phyloP scores from a whole-genome alignment of 2,329 filamentous ascomycete genomes.

The Purpureocillium lavendulum region DNA sequence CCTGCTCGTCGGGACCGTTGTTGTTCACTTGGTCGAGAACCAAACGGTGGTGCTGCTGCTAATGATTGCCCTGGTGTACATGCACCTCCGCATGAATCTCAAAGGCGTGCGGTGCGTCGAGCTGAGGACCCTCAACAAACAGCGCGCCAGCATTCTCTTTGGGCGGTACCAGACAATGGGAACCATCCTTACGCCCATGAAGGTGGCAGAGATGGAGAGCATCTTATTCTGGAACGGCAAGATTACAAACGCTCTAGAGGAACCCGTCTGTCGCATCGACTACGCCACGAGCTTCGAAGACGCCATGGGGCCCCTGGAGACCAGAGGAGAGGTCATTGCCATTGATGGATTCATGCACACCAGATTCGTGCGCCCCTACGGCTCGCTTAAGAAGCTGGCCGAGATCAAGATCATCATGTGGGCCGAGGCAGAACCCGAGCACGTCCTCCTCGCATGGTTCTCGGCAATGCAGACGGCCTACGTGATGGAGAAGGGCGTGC shows the following conservation, averaged over 20 bases:
- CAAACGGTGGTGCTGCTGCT: constrained; percentile 64
- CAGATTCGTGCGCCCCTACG: constrained; percentile 18
- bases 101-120: constrained; percentile 74
- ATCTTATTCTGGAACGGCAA: constrained; percentile 43
- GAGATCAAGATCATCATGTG: constrained; percentile 27
- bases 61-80: constrained; percentile 61
- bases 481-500: constrained; percentile 15
- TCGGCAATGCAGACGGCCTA: constrained; percentile 27
- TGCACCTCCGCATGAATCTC: constrained; percentile 82
- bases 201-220: constrained; percentile 57
- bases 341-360: constrained; percentile 20
- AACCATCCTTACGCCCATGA: constrained; percentile 50
- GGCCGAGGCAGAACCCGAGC: constrained; percentile 16
- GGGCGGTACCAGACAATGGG: constrained; percentile 43
- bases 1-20: constrained; percentile 73
- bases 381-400: constrained; percentile 5
- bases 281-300: constrained; percentile 33
- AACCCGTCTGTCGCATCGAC: constrained; percentile 26
- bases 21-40: constrained; percentile 68
- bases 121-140: constrained; percentile 77
- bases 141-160: constrained; percentile 75
- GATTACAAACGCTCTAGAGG: constrained; percentile 17
- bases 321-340: constrained; percentile 12
- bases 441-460: constrained; percentile 28
- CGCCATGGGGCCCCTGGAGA: constrained; percentile 14